These are phyloP conservation scores for Chaetoceros tenuissimus DNA, from an alignment of 108 stramenopile genomes.

Conservation along the genomic window DNA sequence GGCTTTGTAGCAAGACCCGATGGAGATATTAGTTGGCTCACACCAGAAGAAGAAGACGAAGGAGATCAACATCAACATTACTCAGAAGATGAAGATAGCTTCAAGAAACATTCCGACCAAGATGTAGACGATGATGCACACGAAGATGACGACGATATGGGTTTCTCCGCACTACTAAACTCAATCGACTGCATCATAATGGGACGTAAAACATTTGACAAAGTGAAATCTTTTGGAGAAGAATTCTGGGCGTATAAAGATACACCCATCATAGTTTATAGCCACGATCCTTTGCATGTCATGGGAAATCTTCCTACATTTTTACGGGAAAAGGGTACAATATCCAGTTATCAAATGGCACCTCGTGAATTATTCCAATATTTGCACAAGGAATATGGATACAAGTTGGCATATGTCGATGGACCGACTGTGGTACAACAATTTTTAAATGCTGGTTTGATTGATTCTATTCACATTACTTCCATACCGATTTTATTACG, in stretches of 20 bases:
- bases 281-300: constrained; percentile 13
- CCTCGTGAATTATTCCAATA: constrained; percentile 19
- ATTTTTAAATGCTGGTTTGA: constrained; percentile 22
- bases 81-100: no score
- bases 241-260: constrained; percentile 37
- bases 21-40: constrained; percentile 31
- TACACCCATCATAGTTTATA: constrained; percentile 25
- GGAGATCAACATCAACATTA: no score
- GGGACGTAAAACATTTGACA: constrained; percentile 51
- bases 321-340: constrained; percentile 7
- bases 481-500: constrained; percentile 40
- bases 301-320: constrained; percentile 20
- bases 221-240: constrained; percentile 32
- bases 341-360: constrained; percentile 1
- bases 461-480: constrained; percentile 28
- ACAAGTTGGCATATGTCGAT: constrained; percentile 29
- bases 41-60: constrained; percentile 17
- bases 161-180: constrained; percentile 31
- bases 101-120: no score
- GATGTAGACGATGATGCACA: no score
- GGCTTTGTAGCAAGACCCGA: constrained; percentile 35
- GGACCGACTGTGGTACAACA: constrained; percentile 30
- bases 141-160: constrained; percentile 39
- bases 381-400: constrained; percentile 22
- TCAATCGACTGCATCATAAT: constrained; percentile 38